Conservation (phyloP, 2,329 filamentous ascomycete species). For the Alternaria ethzedia region DNA sequence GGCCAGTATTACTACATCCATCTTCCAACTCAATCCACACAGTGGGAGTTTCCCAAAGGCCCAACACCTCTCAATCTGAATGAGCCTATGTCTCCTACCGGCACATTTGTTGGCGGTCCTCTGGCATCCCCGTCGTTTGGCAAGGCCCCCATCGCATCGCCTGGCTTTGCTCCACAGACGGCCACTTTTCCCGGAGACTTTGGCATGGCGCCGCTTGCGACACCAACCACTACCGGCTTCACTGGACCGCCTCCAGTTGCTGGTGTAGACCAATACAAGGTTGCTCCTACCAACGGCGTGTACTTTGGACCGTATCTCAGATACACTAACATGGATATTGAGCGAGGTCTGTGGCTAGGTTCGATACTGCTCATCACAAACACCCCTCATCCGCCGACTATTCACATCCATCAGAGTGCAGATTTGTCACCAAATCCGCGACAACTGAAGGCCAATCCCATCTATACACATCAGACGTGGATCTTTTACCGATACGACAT, state of each 20-base stretch:
- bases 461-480: constrained; percentile 91
- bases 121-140: constrained; percentile 58
- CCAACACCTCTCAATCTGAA: constrained; percentile 88
- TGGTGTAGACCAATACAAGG: constrained; percentile 92
- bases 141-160: constrained; percentile 72
- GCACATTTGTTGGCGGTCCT: constrained; percentile 51
- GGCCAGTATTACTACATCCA: constrained; percentile 99
- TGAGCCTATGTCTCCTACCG: constrained; percentile 81
- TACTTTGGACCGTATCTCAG: constrained; percentile 97
- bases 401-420: constrained; percentile 88
- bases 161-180: constrained; percentile 81
- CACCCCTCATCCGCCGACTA: constrained; percentile 88
- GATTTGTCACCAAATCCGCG: constrained; percentile 93
- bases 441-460: constrained; percentile 80
- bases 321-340: constrained; percentile 97
- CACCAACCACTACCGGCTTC: constrained; percentile 81
- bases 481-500: constrained; percentile 95
- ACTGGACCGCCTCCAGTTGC: constrained; percentile 85
- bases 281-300: constrained; percentile 91
- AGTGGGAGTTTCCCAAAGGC: constrained; percentile 98
- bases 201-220: constrained; percentile 75
- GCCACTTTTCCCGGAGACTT: constrained; percentile 87
- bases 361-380: constrained; percentile 95
- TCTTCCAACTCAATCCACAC: constrained; percentile 89
- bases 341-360: constrained; percentile 87